Evolutionary conservation across 495 filamentous ascomycete species (phyloP).

Genomic region (Neurospora sp.): DNA sequence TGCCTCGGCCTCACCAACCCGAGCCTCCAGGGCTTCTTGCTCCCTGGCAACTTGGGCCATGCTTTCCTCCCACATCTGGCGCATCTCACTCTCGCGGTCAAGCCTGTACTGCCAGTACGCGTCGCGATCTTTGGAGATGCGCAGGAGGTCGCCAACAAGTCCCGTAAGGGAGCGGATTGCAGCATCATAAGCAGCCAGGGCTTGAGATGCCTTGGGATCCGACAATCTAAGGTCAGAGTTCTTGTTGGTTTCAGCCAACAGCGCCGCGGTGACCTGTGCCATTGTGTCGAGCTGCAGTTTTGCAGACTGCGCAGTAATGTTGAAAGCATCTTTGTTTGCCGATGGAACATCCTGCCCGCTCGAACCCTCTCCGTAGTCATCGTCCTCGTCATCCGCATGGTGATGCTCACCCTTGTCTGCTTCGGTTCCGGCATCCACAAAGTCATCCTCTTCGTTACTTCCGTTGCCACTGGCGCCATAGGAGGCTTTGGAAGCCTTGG

Average conservation of each 20-base stretch:
- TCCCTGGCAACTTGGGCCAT: conserved; percentile 90
- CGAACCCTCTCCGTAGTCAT: conserved; percentile 73
- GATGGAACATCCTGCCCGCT: conserved; percentile 66
- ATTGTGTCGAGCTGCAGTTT: conserved; percentile 86
- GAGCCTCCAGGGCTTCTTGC: conserved; percentile 80
- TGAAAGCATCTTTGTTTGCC: conserved; percentile 78
- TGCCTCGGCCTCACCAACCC: conserved; percentile 79
- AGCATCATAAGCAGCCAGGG: conserved; percentile 76
- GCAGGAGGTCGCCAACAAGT: conserved; percentile 75
- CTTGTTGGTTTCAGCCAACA: conserved; percentile 60
- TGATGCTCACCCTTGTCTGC: conserved; percentile 19
- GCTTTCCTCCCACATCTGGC: conserved; percentile 96
- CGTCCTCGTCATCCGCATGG: conserved; percentile 55
- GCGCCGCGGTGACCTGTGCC: conserved; percentile 67
- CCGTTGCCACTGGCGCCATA: conserved; percentile 25
- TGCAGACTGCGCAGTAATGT: conserved; percentile 90
- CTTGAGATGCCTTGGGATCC: conserved; percentile 66
- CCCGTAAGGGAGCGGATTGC: conserved; percentile 82
- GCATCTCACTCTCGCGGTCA: conserved; percentile 76
- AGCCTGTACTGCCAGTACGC: conserved; percentile 94
- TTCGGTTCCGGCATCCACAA: conserved; percentile 26
- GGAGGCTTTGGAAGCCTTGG: conserved; percentile 17
- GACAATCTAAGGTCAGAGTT: conserved; percentile 61
- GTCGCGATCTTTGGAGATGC: conserved; percentile 87
- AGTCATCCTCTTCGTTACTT: conserved; percentile 35